These are phyloP conservation scores for Choricystis sp. DNA, from an alignment of 139 green algal species.

Conservation along the genomic window DNA sequence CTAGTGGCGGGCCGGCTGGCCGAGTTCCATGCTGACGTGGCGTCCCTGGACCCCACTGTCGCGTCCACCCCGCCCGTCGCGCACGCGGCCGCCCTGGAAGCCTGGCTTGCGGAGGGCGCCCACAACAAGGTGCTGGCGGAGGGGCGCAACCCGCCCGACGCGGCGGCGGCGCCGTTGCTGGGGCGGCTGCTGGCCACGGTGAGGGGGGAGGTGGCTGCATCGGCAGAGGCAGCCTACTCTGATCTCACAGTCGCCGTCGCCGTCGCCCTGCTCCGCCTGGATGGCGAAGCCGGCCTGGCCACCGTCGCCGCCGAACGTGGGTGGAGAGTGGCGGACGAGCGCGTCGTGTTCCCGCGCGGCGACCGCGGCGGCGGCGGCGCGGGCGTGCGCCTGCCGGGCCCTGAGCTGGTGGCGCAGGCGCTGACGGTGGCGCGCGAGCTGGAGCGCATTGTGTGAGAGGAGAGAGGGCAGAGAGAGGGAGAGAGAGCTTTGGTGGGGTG, in stretches of 20 bases:
- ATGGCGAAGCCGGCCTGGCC: slow-evolving; percentile 29
- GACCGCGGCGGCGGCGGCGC: neutral
- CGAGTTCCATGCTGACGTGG: slow-evolving; percentile 94
- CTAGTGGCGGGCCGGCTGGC: slow-evolving; percentile 89
- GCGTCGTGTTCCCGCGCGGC: neutral
- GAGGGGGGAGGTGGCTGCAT: slow-evolving; percentile 85
- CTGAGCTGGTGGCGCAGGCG: slow-evolving; percentile 60
- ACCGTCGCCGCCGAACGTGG: slow-evolving; percentile 28
- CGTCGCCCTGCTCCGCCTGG: slow-evolving; percentile 58
- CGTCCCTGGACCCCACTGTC: slow-evolving; percentile 59
- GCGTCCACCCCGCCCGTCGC: neutral
- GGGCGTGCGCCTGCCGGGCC: neutral
- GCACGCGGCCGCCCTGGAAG: slow-evolving; percentile 70
- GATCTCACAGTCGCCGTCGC: slow-evolving; percentile 53
- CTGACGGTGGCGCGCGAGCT: slow-evolving; percentile 87
- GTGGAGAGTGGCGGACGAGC: neutral
- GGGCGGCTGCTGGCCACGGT: neutral
- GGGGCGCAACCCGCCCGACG: slow-evolving; percentile 7
- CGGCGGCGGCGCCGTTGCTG: neutral
- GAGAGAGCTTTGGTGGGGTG: no score
- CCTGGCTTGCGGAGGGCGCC: slow-evolving; percentile 90
- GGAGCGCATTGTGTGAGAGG: slow-evolving; percentile 78
- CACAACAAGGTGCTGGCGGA: slow-evolving; percentile 74
- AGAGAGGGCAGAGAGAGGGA: neutral
- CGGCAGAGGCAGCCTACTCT: slow-evolving; percentile 73